A percentile compares a stretch with the other conserved stretches of the same genome.
These are phyloP conservation scores for Alternaria sp. DNA, from an alignment of 2,329 filamentous ascomycete genomes.

Conservation along the genomic window DNA sequence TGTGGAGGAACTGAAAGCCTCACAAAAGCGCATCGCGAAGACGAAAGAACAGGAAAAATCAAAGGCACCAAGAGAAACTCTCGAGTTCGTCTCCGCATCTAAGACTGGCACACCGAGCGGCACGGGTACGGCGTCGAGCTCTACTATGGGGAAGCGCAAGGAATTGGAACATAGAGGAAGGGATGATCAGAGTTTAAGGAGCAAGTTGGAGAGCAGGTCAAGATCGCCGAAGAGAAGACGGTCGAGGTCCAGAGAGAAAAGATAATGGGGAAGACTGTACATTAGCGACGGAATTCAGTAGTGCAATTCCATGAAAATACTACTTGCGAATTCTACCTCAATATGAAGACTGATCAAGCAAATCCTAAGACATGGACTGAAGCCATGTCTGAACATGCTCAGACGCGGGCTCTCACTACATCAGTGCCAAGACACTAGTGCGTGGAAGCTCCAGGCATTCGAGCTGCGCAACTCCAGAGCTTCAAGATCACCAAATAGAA, in stretches of 20 bases:
- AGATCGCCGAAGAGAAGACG: slow-evolving; percentile 46
- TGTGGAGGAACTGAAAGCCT: slow-evolving; percentile 53
- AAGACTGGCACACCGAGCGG: slow-evolving; percentile 37
- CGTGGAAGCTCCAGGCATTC: slow-evolving; percentile 27
- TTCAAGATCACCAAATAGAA: slow-evolving; percentile 34
- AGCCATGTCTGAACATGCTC: background rate
- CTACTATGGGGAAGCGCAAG: slow-evolving; percentile 39
- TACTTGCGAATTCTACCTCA: background rate
- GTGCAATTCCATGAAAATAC: background rate
- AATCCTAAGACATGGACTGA: background rate
- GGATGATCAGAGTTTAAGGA: slow-evolving; percentile 29
- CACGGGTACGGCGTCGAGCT: slow-evolving; percentile 33
- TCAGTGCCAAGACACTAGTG: slow-evolving; percentile 20
- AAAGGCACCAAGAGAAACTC: slow-evolving; percentile 38
- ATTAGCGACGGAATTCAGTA: background rate
- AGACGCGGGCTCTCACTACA: slow-evolving; percentile 14
- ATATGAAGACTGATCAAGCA: background rate
- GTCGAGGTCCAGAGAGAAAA: slow-evolving; percentile 33
- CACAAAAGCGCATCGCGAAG: slow-evolving; percentile 51
- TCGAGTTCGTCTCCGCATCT: slow-evolving; percentile 48
- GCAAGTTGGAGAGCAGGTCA: slow-evolving; percentile 34
- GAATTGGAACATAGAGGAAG: slow-evolving; percentile 44
- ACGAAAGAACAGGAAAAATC: slow-evolving; percentile 45
- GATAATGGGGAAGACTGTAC: slow-evolving; percentile 12
- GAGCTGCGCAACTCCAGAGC: slow-evolving; percentile 40